phyloP scores from a whole-genome alignment of 2,329 filamentous ascomycete genomes.

The Gremmenia infestans region DNA sequence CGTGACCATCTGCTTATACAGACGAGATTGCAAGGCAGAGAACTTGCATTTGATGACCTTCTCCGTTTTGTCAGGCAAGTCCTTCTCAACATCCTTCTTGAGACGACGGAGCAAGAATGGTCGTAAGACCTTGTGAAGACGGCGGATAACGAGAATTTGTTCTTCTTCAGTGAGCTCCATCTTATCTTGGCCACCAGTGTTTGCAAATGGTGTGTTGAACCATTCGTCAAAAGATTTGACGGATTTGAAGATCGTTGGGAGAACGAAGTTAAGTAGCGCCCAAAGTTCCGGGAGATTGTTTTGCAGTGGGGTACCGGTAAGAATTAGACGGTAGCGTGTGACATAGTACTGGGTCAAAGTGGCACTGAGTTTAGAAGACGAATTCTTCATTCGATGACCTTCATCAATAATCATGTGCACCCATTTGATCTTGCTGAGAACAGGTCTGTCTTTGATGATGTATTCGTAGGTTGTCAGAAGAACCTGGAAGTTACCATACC shows the following conservation, averaged over 20 bases:
- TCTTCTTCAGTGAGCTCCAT: conserved; percentile 99
- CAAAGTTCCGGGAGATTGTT: conserved; percentile 96
- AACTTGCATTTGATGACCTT: conserved; percentile 99
- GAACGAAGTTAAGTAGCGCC: conserved; percentile 96
- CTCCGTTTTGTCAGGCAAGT: conserved; percentile 97
- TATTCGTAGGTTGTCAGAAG: conserved; percentile 97
- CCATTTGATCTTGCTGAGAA: conserved; percentile 98
- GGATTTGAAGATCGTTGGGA: conserved; percentile 98
- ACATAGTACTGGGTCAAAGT: conserved; percentile 94
- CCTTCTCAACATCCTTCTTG: conserved; percentile 99
- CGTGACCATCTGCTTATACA: conserved; percentile 96
- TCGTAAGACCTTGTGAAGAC: conserved; percentile 93
- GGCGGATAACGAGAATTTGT: conserved; percentile 94
- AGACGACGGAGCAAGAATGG: conserved; percentile 96
- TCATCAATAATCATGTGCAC: conserved; percentile 99
- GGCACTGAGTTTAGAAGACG: conserved; percentile 89
- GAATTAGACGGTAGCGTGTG: conserved; percentile 90
- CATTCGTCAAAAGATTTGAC: conserved; percentile 98
- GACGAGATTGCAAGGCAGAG: conserved; percentile 83
- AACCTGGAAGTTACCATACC: conserved; percentile 93
- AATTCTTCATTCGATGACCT: conserved; percentile 99
- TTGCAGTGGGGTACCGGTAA: conserved; percentile 94
- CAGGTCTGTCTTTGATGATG: conserved; percentile 95
- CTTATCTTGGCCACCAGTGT: conserved; percentile 95
- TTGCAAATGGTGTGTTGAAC: conserved; percentile 99